A percentile compares a stretch with the other conserved stretches of the same genome.
Evolutionary conservation across 257 asterid species (phyloP).

Genomic region (Solanum verrucosum): DNA sequence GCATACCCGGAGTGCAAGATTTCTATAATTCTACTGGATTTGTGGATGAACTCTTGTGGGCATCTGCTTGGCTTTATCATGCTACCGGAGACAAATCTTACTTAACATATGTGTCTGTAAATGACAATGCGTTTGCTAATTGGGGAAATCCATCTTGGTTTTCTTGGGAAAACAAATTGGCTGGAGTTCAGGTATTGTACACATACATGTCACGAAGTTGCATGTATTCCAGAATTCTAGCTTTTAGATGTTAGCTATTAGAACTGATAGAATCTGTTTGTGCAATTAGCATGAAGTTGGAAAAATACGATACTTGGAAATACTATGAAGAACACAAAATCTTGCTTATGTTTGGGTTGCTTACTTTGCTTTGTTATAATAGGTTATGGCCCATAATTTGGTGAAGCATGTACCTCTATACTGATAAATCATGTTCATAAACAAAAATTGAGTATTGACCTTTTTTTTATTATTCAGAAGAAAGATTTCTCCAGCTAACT

Average conservation of each 20-base stretch:
- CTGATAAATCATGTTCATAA: background rate
- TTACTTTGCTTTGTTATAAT: background rate
- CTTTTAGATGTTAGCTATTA: background rate
- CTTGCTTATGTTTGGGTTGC: background rate
- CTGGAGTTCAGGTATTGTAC: conserved; percentile 43
- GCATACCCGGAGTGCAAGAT: conserved; percentile 33
- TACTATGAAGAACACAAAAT: background rate
- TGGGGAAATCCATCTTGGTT: conserved; percentile 54
- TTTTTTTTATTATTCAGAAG: background rate
- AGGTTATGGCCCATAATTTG: background rate
- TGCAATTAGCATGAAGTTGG: background rate
- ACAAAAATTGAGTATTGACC: background rate
- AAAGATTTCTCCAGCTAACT: background rate
- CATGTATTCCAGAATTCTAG: background rate
- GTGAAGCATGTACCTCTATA: background rate
- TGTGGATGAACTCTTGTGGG: conserved; percentile 72
- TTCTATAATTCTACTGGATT: conserved; percentile 54
- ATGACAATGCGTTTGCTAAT: conserved; percentile 35
- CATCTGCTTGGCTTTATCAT: conserved; percentile 65
- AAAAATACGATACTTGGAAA: background rate
- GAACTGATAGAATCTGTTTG: background rate
- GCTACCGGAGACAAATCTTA: conserved; percentile 39
- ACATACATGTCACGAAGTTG: background rate
- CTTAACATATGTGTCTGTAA: conserved; percentile 25
- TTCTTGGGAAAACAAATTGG: conserved; percentile 54